These are phyloP conservation scores for Globisporangium okanoganense DNA, from an alignment of 352 stramenopile genomes.

Conservation along the genomic window DNA sequence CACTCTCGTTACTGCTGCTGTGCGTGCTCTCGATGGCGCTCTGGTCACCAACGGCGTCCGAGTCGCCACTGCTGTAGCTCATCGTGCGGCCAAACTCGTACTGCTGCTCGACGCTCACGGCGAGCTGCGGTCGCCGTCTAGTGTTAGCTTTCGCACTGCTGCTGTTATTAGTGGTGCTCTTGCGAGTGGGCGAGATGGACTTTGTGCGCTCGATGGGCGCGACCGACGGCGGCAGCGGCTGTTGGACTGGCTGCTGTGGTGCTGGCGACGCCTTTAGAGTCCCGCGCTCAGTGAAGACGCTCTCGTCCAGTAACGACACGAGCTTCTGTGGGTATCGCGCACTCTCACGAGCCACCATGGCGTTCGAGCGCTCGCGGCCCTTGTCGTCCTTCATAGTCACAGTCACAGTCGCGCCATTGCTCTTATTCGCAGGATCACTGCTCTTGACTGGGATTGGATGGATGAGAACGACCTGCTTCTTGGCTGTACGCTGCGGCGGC, in stretches of 20 bases:
- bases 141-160: conserved; percentile 23
- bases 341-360: conserved; percentile 7
- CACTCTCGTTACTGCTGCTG: conserved; percentile 19
- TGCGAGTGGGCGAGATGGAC: conserved; percentile 6
- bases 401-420: conserved; percentile 3
- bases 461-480: conserved; percentile 1
- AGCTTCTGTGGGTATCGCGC: conserved; percentile 14
- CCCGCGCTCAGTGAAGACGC: conserved; percentile 9
- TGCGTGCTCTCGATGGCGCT: conserved; percentile 13
- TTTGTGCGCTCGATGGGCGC: conserved; percentile 14
- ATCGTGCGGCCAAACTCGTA: conserved; percentile 19
- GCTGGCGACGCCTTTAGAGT: neutral
- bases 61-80: neutral
- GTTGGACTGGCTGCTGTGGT: neutral
- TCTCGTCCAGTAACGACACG: conserved; percentile 30
- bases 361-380: conserved; percentile 8
- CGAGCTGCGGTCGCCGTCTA: neutral
- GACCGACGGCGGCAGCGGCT: conserved; percentile 1
- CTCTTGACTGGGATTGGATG: neutral
- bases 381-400: conserved; percentile 15
- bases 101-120: conserved; percentile 14
- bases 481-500: conserved; percentile 5
- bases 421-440: neutral
- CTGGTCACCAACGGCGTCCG: conserved; percentile 5
- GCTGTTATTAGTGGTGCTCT: conserved; percentile 19